Base-by-base conservation (phyloP, 1,139 yeast genomes). In the Torulaspora pretoriensis region DNA sequence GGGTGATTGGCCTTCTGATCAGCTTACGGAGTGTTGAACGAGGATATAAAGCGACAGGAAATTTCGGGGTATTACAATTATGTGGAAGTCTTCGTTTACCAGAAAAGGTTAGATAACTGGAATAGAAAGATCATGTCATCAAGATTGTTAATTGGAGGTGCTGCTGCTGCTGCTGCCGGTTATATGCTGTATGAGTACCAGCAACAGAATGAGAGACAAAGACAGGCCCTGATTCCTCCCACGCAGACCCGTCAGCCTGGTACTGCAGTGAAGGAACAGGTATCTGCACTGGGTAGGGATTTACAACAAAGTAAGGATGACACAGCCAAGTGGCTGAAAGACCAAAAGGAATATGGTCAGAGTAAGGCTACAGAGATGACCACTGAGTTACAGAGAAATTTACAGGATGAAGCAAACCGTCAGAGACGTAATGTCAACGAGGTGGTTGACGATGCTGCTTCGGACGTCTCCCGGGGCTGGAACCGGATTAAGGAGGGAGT, bases 101-200 rank as follows among this genome's bases (percentile, higher is more conserved):
- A 22, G 27, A 26, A 14, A 12, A 25, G 17, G 22, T 10, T 8
- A 28, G 27, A 19, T 4, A 36, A 5, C 7, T 13, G 14, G n/a
- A 35, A 17, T 17, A 27, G 23, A 16, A 9, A 32, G 38, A 25
- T 28, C 22, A 51, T 51, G 56, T 49, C 53, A 32, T 41, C 49
- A 9, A 53, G 50, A 45, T 45, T 50, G 35, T 40, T 54, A 19
- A 39, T 54, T 25, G 55, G 56, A 25, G 49, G 56, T 28, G 56
- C 51, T 24, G 55, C 51, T 17, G 54, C 52, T 2, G 56, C 52
- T 3, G 54, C 54, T 10, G 56, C 57, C 8, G 57, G 55, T 12
- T 51, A 53, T 23, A 43, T 50, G 45, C 36, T 48, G 19, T 53
- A 53, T 43, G 54, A 53, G 43, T 51, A 51, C 35, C 52, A 46